These are phyloP conservation scores for Aristolochia fimbriata DNA, from an alignment of 164 flowering plant genomes.

Conservation along the genomic window DNA sequence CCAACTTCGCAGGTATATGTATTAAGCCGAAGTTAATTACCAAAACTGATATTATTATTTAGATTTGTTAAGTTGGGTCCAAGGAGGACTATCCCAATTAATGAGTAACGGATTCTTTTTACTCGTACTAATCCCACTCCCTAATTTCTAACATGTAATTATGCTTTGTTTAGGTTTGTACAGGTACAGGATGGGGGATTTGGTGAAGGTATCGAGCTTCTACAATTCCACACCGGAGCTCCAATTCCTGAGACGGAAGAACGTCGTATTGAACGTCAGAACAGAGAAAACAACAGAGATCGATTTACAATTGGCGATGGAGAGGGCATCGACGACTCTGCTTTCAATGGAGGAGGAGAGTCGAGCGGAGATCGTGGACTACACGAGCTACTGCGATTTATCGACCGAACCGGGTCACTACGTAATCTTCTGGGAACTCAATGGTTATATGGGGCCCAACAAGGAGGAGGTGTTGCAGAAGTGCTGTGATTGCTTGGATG, in stretches of 20 bases:
- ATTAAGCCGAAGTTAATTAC: no score
- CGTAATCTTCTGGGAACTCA: constrained; percentile 75
- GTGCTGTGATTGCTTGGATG: constrained; percentile 70
- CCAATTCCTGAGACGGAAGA: constrained; percentile 66
- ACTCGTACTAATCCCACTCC: no score
- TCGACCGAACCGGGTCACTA: constrained; percentile 73
- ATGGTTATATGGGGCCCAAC: constrained; percentile 31
- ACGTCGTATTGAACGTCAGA: constrained; percentile 61
- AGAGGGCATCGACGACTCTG: constrained; percentile 41
- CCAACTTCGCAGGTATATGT: constrained; percentile 74
- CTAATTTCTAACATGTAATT: no score
- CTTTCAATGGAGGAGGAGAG: constrained; percentile 30
- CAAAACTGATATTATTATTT: no score
- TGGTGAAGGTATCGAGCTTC: constrained; percentile 73
- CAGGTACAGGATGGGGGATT: constrained; percentile 82
- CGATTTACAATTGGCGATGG: constrained; percentile 72
- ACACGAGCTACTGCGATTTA: constrained; percentile 57
- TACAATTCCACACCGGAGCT: constrained; percentile 80
- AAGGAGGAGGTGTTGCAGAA: constrained; percentile 43
- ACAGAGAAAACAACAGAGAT: constrained; percentile 96
- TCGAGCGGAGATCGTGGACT: constrained; percentile 63
- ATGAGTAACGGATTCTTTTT: no score
- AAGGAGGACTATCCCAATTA: no score
- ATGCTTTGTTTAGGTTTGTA: constrained; percentile 73
- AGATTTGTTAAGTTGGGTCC: no score